Base-by-base conservation (phyloP, 2,329 filamentous ascomycete genomes). In the Fusarium beomiforme region DNA sequence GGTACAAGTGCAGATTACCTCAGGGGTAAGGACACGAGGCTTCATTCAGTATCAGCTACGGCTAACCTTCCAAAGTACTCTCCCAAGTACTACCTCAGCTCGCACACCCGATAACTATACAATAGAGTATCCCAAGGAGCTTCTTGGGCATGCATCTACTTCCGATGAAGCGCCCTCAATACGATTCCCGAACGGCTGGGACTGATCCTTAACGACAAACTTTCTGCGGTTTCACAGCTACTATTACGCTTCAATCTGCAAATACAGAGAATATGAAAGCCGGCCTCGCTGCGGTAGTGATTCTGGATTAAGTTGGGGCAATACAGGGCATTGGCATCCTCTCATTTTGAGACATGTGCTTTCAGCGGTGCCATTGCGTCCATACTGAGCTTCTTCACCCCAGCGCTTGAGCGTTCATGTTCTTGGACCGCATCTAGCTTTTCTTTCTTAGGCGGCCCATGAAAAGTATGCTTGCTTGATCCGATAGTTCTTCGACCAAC, bases 381-480 rank as follows among this genome's bases (percentile, higher is more conserved):
- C 11, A 49, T 13, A 6, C 16, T 21, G 5, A 14, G 13, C n/a
- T 23, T 10, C 14, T 41, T 13, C 23, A 29, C 5, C 14, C 12
- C 14, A 14, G 17, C 12, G 26, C 10, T 39, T 21, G 34, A 16
- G 26, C 19, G 16, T 17, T 19, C n/a, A 54, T 43, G 2, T 33
- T 70, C 21, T 37, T 8, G n/a, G 2, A 23, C 13, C 4, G 8
- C 34, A 41, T 13, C 19, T 1, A n/a, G 11, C 10, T 16, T 29
- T 13, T 29, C 13, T 7, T 11, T 12, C n/a, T 26, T 16, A 2
- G 17, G 6, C 29, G 11, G 24, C 8, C 5, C 3, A 13, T 21
- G 59, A 66, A 8, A 69, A 3, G 63, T 62, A 3, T 69, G 71
- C 58, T 57, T 43, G n/a, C 23, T 68, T 55, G 31, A 65, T 11